phyloP scores from a whole-genome alignment of 345 rosid species.

The Euphorbia lathyris region DNA sequence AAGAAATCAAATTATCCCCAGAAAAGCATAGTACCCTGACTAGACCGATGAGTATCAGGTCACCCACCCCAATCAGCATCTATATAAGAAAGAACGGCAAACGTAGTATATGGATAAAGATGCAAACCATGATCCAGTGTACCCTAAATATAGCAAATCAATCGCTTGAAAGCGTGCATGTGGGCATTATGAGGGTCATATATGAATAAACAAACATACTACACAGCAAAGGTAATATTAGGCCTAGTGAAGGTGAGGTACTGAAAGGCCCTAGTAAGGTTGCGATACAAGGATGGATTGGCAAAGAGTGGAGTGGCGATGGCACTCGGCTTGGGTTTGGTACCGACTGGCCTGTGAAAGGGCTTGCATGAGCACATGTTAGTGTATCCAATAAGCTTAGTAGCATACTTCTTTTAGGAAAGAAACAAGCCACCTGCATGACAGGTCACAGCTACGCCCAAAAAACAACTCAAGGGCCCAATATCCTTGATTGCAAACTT shows the following conservation, averaged over 20 bases:
- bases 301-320: background rate
- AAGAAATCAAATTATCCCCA: too few relatives aligned
- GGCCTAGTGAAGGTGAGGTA: too few relatives aligned
- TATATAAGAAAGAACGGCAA: too few relatives aligned
- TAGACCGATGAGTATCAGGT: too few relatives aligned
- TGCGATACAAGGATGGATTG: background rate
- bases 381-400: background rate
- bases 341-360: conserved; percentile 1
- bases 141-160: conserved; percentile 6
- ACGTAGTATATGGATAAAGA: too few relatives aligned
- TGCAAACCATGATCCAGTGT: too few relatives aligned
- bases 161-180: conserved; percentile 5
- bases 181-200: conserved; percentile 1
- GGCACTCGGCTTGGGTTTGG: background rate
- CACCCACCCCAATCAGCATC: too few relatives aligned
- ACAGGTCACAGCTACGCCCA: background rate
- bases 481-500: background rate
- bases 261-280: background rate
- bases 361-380: conserved; percentile 3
- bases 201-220: background rate
- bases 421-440: background rate
- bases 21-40: too few relatives aligned
- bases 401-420: background rate
- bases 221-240: background rate
- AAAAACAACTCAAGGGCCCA: conserved; percentile 5